These are phyloP conservation scores for Millerozyma miso DNA, from an alignment of 805 yeast genomes.

Conservation along the genomic window DNA sequence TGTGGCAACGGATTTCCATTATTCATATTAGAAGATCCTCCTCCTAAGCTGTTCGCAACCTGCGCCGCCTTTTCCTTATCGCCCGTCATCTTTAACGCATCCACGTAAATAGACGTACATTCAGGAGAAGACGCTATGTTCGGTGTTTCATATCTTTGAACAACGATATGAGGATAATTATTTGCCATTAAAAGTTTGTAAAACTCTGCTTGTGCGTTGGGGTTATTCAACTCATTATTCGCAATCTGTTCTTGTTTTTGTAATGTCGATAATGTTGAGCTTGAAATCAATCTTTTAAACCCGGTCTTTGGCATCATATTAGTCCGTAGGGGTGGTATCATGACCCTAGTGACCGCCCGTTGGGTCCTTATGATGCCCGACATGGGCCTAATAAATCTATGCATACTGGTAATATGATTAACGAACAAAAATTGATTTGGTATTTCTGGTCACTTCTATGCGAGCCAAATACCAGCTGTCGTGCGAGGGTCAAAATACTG, in stretches of 20 bases:
- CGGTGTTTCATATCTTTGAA: constrained; percentile 89
- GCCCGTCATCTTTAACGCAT: constrained; percentile 77
- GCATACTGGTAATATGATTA: background rate
- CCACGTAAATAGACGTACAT: constrained; percentile 73
- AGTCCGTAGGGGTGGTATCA: background rate
- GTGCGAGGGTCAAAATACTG: background rate
- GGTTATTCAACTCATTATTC: constrained; percentile 64
- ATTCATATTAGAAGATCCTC: constrained; percentile 4
- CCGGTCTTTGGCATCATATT: background rate
- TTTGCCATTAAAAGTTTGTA: constrained; percentile 69
- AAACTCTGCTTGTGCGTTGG: constrained; percentile 76
- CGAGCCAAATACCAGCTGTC: background rate
- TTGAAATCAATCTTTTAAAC: constrained; percentile 16
- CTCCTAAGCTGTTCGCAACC: constrained; percentile 43
- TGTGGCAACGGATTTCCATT: constrained; percentile 16
- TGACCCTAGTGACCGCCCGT: background rate
- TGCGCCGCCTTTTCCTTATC: constrained; percentile 73
- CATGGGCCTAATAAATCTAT: background rate
- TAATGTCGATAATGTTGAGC: constrained; percentile 25
- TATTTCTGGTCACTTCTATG: background rate
- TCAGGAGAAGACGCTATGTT: constrained; percentile 84
- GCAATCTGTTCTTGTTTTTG: constrained; percentile 76
- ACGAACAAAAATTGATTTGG: background rate
- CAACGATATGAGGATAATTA: constrained; percentile 93
- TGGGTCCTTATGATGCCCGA: background rate